Base-by-base conservation (phyloP, 2,329 filamentous ascomycete genomes). In the Dothistroma pini region DNA sequence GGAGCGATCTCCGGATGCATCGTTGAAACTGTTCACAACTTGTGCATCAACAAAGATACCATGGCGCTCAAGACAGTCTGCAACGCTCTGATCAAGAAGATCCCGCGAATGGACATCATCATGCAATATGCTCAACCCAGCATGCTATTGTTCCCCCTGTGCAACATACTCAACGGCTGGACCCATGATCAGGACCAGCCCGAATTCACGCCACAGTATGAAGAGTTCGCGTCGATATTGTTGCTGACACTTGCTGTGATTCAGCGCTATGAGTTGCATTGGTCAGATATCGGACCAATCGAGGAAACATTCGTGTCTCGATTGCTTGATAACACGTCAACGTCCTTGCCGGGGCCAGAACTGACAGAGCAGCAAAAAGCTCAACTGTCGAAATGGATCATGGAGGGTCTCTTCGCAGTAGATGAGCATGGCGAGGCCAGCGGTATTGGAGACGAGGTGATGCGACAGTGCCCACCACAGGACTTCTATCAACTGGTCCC, bases 121-220 rank as follows among this genome's bases (percentile, higher is more conserved):
- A 78, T 93, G 38, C 81, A 93, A 2, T 93, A 93, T 69, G 85
- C 89, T 61, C 89, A 86, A 62, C 82, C 89, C 0, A 79, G 83
- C 0, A 83, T 83, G n/a, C 83, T 95, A 11, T 76, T 95, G 2
- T 84, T 86, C 54, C 90, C 90, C 1, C 75, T 95, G 0, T 93
- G 89, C 72, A 85, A 87, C 22, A 79, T 93, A 11, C 79, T 96
- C 12, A 90, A 95, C 68, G 85, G 85, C 63, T 95, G 90, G 90
- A 81, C 83, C 11, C 91, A 93, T 68, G 90, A 93, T 44, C 89
- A 92, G 63, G 90, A 93, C 67, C 89, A 93, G 75, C 82, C 80
- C 57, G 91, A 95, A 71, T 91, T 91, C 68, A 90, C 93, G 71
- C 90, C 90, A 0, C 86, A 92, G 0, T 95, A 95, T 68, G 91